These are phyloP conservation scores for Ascochyta fabae DNA, from an alignment of 2,329 filamentous ascomycete species.

Conservation along the genomic window DNA sequence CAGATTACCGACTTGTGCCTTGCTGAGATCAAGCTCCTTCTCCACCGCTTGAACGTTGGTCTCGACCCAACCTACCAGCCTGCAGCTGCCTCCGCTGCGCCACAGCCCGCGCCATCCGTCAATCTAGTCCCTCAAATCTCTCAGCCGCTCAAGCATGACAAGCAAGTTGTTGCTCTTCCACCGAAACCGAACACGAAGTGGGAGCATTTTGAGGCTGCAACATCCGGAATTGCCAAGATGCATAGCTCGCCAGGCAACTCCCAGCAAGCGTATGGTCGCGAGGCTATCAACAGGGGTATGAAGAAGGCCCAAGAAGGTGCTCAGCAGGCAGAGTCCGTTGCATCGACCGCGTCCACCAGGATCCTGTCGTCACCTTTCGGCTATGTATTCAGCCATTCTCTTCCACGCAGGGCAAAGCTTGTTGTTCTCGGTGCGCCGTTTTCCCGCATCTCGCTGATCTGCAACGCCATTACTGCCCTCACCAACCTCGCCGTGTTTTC, in stretches of 20 bases:
- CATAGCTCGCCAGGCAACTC: slow-evolving; percentile 41
- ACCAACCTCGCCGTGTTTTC: slow-evolving; percentile 74
- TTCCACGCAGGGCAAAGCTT: slow-evolving; percentile 67
- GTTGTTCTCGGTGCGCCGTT: slow-evolving; percentile 77
- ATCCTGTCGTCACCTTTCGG: slow-evolving; percentile 61
- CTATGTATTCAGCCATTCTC: slow-evolving; percentile 72
- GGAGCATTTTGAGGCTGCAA: slow-evolving; percentile 33
- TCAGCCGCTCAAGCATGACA: slow-evolving; percentile 55
- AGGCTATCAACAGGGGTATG: slow-evolving; percentile 43
- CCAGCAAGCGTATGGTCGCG: slow-evolving; percentile 46
- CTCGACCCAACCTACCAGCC: slow-evolving; percentile 36
- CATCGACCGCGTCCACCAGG: slow-evolving; percentile 33
- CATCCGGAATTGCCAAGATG: slow-evolving; percentile 55
- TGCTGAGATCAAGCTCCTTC: slow-evolving; percentile 70
- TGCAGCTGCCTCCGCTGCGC: slow-evolving; percentile 20
- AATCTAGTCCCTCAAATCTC: slow-evolving; percentile 59
- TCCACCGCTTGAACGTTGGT: slow-evolving; percentile 67
- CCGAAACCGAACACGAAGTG: slow-evolving; percentile 47
- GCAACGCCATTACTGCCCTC: slow-evolving; percentile 69
- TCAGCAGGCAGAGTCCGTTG: slow-evolving; percentile 34
- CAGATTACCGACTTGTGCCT: slow-evolving; percentile 77
- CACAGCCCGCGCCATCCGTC: slow-evolving; percentile 39
- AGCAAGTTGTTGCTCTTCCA: slow-evolving; percentile 53
- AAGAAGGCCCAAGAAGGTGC: slow-evolving; percentile 40
- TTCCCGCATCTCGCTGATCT: slow-evolving; percentile 59